Evolutionary conservation across 225 moss, liverwort and hornwort genomes (phyloP), one percentile per base, ranked within the genome.

Genomic region (Pseudisothecium myosuroides): DNA sequence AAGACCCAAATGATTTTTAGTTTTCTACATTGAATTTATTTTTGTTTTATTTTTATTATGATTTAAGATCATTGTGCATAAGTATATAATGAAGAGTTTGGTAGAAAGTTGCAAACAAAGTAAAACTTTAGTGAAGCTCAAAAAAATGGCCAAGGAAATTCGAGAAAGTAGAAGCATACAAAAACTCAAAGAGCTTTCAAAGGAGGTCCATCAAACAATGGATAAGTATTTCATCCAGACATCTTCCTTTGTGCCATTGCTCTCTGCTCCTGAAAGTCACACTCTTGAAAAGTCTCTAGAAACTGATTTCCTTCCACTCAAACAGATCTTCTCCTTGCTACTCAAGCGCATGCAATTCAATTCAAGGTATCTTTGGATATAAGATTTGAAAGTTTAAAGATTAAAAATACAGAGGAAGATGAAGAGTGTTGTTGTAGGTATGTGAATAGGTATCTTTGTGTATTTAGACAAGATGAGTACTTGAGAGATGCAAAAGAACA

Each of bases 101-200:
- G 32, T 60, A 66, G 86, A 86, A 71, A 71, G 6, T 22, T 87
- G 54, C 62, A 91, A 73, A 58, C 58, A 4, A 85, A 86, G 49
- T 43, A 93, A 83, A 55, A 54, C 79, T 43, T 32, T 86, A 36
- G 67, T 86, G 75, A 93, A 91, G 93, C 74, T 91, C 79, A 88
- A 83, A 49, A 86, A 80, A 43, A 6, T 86, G 59, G 75, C 63
- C 2, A 82, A 27, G 18, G 80, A 89, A 54, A 66, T 89, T 65
- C 75, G 4, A 58, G 62, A 62, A 62, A 89, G 88, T 58, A 90
- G 31, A 83, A 63, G 75, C 27, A 18, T 88, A 78, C 74, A 79
- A n/a, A 88, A 86, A 87, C 19, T 91, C 8, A 90, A 82, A 78
- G 90, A 84, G 34, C n/a, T 93, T 39, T 90, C 87, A 12, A 89